phyloP scores from a whole-genome alignment of 1,284 basidiomycete species.

The Austroboletus niveus region DNA sequence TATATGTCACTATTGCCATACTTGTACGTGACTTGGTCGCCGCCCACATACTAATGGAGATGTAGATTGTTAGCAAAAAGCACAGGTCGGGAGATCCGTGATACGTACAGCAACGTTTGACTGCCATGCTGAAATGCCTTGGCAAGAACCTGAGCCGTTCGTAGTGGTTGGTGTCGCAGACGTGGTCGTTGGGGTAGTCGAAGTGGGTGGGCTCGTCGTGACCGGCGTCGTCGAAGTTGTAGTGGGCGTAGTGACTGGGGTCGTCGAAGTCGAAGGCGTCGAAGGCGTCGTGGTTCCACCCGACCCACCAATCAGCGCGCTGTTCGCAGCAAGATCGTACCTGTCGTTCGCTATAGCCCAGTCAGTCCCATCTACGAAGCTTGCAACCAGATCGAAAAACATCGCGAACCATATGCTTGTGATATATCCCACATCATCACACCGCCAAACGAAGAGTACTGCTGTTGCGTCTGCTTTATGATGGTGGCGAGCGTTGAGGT shows the following conservation, averaged over 20 bases:
- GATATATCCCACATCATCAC: conserved; percentile 70
- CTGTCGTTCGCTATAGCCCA: conserved; percentile 20
- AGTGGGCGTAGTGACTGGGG: conserved; percentile 4
- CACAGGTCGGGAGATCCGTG: not conserved
- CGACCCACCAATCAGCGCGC: conserved; percentile 14
- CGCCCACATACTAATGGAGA: conserved; percentile 15
- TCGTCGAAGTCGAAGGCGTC: conserved; percentile 27
- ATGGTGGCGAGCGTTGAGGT: conserved; percentile 46
- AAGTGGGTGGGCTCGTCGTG: not conserved
- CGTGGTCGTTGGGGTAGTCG: conserved; percentile 28
- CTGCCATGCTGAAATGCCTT: conserved; percentile 48
- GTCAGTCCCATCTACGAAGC: not conserved
- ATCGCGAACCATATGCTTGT: conserved; percentile 46
- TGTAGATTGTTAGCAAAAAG: conserved; percentile 1
- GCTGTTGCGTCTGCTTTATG: conserved; percentile 41
- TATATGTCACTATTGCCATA: not conserved
- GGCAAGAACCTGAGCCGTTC: conserved; percentile 37
- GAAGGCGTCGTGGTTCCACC: conserved; percentile 15
- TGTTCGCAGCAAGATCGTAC: conserved; percentile 25
- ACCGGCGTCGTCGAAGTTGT: conserved; percentile 26
- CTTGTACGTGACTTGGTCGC: conserved; percentile 24
- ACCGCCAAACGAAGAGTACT: conserved; percentile 66
- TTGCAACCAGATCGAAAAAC: not conserved
- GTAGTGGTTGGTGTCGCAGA: conserved; percentile 19
- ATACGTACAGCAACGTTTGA: conserved; percentile 42